A percentile compares a stretch with the other conserved stretches of the same genome.
These are phyloP conservation scores for Skeletonema costatum DNA, from an alignment of 108 stramenopile genomes.

Conservation along the genomic window DNA sequence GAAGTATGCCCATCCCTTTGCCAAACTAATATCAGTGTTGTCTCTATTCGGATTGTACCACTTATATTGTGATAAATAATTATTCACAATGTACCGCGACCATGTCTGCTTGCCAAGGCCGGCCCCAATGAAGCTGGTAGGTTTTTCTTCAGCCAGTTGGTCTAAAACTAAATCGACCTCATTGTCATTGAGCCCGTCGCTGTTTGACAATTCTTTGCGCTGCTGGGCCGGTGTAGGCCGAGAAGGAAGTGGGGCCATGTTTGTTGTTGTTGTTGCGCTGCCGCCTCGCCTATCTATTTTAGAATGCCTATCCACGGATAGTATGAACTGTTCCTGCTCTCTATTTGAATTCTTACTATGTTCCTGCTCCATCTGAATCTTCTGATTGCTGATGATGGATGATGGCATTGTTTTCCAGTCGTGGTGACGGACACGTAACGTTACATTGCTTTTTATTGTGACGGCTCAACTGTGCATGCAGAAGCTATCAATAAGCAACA, in stretches of 20 bases:
- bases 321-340: no score
- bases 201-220: not conserved
- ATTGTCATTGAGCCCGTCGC: constrained; percentile 3
- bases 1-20: constrained; percentile 69
- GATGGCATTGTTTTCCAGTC: no score
- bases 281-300: no score
- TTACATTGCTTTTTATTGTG: no score
- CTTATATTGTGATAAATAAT: constrained; percentile 28
- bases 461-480: no score
- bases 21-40: constrained; percentile 42
- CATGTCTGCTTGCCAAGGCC: constrained; percentile 50
- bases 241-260: not conserved
- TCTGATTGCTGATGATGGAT: no score
- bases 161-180: constrained; percentile 15
- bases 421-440: no score
- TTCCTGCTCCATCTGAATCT: no score
- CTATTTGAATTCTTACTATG: no score
- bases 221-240: not conserved
- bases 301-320: no score
- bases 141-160: not conserved
- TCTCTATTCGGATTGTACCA: constrained; percentile 70
- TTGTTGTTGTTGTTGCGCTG: no score
- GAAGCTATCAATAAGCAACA: no score
- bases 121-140: not conserved
- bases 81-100: constrained; percentile 58